These are phyloP conservation scores for Calonectria pseudoreteaudii DNA, from an alignment of 2,329 filamentous ascomycete species.

Conservation along the genomic window DNA sequence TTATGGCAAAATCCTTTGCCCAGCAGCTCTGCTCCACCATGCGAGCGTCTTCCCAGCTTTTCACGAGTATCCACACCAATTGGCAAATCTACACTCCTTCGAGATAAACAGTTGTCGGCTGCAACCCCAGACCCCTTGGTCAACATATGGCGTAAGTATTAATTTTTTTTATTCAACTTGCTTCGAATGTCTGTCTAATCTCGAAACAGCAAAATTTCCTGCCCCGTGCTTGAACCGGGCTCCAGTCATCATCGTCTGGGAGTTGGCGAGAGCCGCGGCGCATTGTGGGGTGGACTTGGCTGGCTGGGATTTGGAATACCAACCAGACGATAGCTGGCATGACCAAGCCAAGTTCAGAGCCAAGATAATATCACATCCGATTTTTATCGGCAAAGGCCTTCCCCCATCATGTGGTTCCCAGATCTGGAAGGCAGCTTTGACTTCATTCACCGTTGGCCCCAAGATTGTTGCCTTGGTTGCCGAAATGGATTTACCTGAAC, in stretches of 20 bases:
- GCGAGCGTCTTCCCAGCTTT: constrained; percentile 36
- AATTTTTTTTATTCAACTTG: neutral
- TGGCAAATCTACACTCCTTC: neutral
- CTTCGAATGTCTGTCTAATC: neutral
- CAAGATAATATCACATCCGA: constrained; percentile 51
- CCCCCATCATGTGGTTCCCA: constrained; percentile 58
- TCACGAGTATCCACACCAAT: constrained; percentile 16
- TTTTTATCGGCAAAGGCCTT: constrained; percentile 58
- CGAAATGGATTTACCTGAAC: constrained; percentile 52
- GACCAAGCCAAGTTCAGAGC: constrained; percentile 59
- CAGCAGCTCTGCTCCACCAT: constrained; percentile 19
- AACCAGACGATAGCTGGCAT: constrained; percentile 50
- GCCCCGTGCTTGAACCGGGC: constrained; percentile 53
- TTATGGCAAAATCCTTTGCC: too few species aligned
- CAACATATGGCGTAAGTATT: constrained; percentile 55
- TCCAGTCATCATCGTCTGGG: constrained; percentile 64
- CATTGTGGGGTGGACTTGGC: constrained; percentile 58
- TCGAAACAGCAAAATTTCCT: constrained; percentile 52
- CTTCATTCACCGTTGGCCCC: constrained; percentile 48
- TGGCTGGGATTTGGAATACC: constrained; percentile 50
- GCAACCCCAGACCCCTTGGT: constrained; percentile 42
- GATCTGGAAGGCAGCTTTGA: constrained; percentile 60
- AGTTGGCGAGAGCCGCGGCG: constrained; percentile 60
- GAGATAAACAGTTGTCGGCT: neutral
- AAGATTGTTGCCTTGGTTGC: constrained; percentile 58